These are phyloP conservation scores for Blastocystis hominis DNA, from an alignment of 352 stramenopile genomes.

Conservation along the genomic window DNA sequence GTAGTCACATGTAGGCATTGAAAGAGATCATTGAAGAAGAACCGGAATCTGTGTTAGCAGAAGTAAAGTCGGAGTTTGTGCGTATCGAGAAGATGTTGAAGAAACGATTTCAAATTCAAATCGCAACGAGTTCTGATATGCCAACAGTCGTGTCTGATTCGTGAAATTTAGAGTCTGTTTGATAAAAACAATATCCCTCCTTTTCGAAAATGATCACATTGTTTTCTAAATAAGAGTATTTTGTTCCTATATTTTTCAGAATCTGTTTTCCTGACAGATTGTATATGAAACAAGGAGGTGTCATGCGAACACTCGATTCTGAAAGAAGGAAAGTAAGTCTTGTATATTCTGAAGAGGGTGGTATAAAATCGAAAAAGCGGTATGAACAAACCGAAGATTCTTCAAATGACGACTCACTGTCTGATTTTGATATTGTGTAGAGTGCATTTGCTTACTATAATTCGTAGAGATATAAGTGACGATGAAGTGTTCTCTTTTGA, in stretches of 20 bases:
- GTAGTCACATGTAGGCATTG: not conserved
- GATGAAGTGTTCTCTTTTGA: not conserved
- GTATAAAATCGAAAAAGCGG: not conserved
- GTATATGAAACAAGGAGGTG: not conserved
- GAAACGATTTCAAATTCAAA: not conserved
- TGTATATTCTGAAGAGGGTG: not conserved
- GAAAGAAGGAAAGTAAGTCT: not conserved
- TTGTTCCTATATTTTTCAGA: not conserved
- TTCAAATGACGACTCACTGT: not conserved
- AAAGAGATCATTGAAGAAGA: slow-evolving; percentile 36
- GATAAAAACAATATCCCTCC: too few relatives aligned
- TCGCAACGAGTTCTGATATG: not conserved
- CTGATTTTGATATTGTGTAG: not conserved
- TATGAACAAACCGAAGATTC: not conserved
- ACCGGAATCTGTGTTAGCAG: not conserved
- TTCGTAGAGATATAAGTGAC: not conserved
- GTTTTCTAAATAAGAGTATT: not conserved
- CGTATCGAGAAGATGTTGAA: not conserved
- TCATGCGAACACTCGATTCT: not conserved
- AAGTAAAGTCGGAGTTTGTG: not conserved
- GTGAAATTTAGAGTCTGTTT: not conserved
- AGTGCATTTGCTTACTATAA: not conserved
- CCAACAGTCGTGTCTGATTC: not conserved
- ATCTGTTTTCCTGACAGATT: not conserved
- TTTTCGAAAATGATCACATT: not conserved